Evolutionary conservation across 805 yeast genomes (phyloP).

Genomic region (Zygotorulaspora chibaensis): DNA sequence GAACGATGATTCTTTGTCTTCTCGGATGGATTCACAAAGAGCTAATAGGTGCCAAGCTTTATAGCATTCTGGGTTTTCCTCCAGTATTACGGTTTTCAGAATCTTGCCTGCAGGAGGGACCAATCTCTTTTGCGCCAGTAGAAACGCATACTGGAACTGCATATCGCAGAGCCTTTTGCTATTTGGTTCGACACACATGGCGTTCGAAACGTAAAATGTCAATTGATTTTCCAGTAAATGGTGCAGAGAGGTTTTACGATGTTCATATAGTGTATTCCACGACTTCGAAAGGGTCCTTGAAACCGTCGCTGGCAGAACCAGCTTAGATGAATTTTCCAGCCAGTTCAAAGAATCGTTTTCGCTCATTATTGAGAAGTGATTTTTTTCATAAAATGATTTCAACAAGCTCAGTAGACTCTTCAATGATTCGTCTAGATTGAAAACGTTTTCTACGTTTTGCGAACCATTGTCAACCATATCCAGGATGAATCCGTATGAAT

Average conservation of each 20-base stretch:
- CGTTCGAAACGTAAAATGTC: constrained; percentile 24
- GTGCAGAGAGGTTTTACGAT: constrained; percentile 16
- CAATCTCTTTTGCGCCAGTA: constrained; percentile 43
- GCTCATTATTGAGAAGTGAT: constrained; percentile 17
- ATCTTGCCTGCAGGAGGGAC: constrained; percentile 42
- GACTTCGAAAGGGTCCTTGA: constrained; percentile 18
- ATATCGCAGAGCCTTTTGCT: constrained; percentile 9
- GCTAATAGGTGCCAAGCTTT: constrained; percentile 65
- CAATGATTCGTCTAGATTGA: constrained; percentile 12
- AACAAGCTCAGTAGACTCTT: constrained; percentile 13
- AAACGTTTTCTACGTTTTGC: constrained; percentile 19
- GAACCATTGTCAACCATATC: constrained; percentile 8
- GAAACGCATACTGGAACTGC: constrained; percentile 45
- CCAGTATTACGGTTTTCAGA: constrained; percentile 46
- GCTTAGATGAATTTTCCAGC: constrained; percentile 16
- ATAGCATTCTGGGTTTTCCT: constrained; percentile 50
- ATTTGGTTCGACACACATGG: constrained; percentile 20
- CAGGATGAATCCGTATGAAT: constrained; percentile 26
- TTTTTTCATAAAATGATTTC: constrained; percentile 17
- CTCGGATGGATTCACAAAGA: constrained; percentile 58
- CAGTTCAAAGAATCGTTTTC: constrained; percentile 21
- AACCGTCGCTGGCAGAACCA: constrained; percentile 21
- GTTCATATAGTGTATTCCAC: constrained; percentile 26
- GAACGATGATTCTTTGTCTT: constrained; percentile 51
- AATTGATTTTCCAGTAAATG: constrained; percentile 15